These are phyloP conservation scores for Trypanosoma avium DNA, from an alignment of 208 protist genomes.

Conservation along the genomic window DNA sequence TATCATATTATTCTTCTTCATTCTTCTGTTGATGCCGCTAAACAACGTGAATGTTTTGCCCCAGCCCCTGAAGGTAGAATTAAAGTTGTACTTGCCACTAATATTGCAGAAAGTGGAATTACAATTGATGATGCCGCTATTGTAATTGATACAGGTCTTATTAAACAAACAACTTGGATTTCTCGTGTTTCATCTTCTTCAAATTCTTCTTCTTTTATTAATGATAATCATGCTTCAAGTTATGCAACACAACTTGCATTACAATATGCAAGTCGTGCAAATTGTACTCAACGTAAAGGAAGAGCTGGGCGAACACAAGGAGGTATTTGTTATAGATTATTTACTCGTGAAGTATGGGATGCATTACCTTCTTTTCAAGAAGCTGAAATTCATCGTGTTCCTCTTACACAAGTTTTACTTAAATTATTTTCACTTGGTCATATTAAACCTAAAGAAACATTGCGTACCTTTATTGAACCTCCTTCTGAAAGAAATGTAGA, in stretches of 20 bases:
- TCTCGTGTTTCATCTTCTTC: slow-evolving; percentile 7
- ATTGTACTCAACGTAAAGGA: slow-evolving; percentile 98
- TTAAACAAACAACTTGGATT: slow-evolving; percentile 90
- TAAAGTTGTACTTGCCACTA: slow-evolving; percentile 97
- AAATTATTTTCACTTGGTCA: slow-evolving; percentile 76
- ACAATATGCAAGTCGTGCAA: slow-evolving; percentile 91
- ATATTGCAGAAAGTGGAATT: slow-evolving; percentile 97
- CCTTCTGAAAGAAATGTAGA: slow-evolving; percentile 60
- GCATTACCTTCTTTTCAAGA: slow-evolving; percentile 65
- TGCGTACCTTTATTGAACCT: slow-evolving; percentile 84
- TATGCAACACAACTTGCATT: slow-evolving; percentile 77
- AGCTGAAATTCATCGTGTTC: slow-evolving; percentile 93
- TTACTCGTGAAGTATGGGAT: slow-evolving; percentile 76
- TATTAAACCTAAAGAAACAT: slow-evolving; percentile 44
- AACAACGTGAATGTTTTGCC: slow-evolving; percentile 92
- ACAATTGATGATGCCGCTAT: slow-evolving; percentile 96
- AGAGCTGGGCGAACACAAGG: slow-evolving; percentile 97
- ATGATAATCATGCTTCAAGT: slow-evolving; percentile 73
- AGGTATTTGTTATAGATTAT: slow-evolving; percentile 98
- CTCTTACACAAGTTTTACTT: slow-evolving; percentile 94
- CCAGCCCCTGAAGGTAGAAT: slow-evolving; percentile 64
- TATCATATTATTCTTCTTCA: slow-evolving; percentile 89
- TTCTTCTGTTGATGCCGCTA: slow-evolving; percentile 69
- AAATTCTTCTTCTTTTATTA: too few relatives aligned
- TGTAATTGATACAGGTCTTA: slow-evolving; percentile 95